A percentile compares a stretch with the other conserved stretches of the same genome.
Conservation (phyloP, 169 alveolate genomes). For the Cryptosporidium baileyi region DNA sequence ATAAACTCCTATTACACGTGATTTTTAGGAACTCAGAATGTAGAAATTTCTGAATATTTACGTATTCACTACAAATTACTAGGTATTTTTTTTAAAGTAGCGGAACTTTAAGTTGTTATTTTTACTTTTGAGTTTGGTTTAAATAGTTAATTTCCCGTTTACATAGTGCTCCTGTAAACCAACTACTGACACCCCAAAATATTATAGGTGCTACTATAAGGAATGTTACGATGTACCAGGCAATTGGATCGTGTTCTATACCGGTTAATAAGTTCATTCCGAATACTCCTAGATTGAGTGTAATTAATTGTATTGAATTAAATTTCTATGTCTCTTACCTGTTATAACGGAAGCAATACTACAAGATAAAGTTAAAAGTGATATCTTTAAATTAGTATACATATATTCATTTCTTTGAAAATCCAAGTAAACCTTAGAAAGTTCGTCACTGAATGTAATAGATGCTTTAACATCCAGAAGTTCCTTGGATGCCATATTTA, state of each 20-base stretch:
- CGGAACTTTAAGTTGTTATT: neutral
- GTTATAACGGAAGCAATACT: slow-evolving; percentile 56
- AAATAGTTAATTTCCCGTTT: slow-evolving; percentile 44
- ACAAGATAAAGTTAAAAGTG: slow-evolving; percentile 37
- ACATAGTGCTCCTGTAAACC: slow-evolving; percentile 67
- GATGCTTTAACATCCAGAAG: slow-evolving; percentile 27
- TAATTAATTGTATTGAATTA: neutral
- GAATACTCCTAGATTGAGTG: neutral
- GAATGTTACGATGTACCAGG: slow-evolving; percentile 60
- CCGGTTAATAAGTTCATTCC: slow-evolving; percentile 68
- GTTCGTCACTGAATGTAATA: slow-evolving; percentile 24
- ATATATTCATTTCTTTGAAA: slow-evolving; percentile 64
- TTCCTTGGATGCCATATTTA: slow-evolving; percentile 25
- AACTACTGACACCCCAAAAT: slow-evolving; percentile 51
- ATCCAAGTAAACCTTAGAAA: slow-evolving; percentile 33
- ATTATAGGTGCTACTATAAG: slow-evolving; percentile 29
- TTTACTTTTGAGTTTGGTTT: neutral
- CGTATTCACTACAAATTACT: neutral
- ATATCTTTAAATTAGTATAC: slow-evolving; percentile 55
- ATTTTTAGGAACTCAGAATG: neutral
- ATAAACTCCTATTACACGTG: slow-evolving; percentile 60
- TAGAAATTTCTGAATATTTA: neutral
- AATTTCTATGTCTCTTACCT: slow-evolving; percentile 6
- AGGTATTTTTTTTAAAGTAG: neutral
- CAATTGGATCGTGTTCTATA: slow-evolving; percentile 51